Evolutionary conservation across 2,329 filamentous ascomycete species (phyloP).

Genomic region (Plectosphaerella cucumerina): DNA sequence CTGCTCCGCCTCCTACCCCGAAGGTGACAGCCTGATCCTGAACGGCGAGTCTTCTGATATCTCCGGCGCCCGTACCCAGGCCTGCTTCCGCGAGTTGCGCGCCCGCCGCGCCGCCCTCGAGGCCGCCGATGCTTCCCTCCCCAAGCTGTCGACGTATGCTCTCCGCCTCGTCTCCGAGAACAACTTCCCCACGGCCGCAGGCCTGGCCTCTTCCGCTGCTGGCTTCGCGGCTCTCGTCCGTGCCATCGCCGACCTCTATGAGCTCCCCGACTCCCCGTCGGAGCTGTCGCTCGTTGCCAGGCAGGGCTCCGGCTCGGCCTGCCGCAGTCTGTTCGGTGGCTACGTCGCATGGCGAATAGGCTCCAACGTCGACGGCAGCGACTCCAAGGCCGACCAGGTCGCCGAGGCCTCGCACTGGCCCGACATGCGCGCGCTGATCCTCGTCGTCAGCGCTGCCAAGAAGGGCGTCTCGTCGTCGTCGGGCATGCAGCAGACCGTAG

Average conservation of each 20-base stretch:
- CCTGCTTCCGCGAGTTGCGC: constrained; percentile 85
- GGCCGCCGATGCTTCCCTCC: constrained; percentile 64
- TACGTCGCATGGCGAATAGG: constrained; percentile 96
- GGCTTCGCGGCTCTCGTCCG: constrained; percentile 70
- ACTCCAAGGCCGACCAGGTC: constrained; percentile 85
- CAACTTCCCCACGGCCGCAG: constrained; percentile 98
- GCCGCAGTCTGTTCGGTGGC: constrained; percentile 87
- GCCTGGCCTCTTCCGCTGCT: constrained; percentile 70
- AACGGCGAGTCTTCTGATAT: constrained; percentile 83
- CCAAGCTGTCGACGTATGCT: constrained; percentile 71
- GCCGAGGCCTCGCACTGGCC: constrained; percentile 91
- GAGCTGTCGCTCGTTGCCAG: constrained; percentile 86
- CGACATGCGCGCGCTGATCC: constrained; percentile 84
- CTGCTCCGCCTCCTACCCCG: constrained; percentile 68
- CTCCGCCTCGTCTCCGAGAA: constrained; percentile 92
- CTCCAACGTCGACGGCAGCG: constrained; percentile 68
- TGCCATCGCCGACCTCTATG: constrained; percentile 88
- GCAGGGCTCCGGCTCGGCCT: constrained; percentile 92
- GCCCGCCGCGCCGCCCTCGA: constrained; percentile 74
- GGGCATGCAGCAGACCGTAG: constrained; percentile 96
- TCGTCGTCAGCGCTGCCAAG: constrained; percentile 90
- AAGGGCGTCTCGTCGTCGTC: constrained; percentile 91
- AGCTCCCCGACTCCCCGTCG: constrained; percentile 73
- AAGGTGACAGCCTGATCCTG: constrained; percentile 70
- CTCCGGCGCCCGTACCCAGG: constrained; percentile 84